Base-by-base conservation (phyloP, 805 yeast genomes). In the Wickerhamomyces tratensis region DNA sequence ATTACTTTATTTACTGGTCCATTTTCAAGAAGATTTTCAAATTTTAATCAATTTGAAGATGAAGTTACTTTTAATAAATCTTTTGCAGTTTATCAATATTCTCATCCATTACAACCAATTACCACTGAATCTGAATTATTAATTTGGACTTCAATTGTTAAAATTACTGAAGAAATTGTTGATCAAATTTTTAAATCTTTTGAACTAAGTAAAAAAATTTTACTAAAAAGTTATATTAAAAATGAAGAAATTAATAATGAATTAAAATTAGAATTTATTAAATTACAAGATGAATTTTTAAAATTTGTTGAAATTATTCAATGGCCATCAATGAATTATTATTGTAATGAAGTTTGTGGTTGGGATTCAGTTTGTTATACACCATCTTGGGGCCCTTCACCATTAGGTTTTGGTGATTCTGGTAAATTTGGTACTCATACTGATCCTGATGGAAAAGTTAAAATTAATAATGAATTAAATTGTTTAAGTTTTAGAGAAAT, bases 341-440 rank as follows among this genome's bases (percentile, higher is more conserved):
- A 60, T 37, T 76, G 82, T 53, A 49, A 64, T 0, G 41, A 51
- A 3, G 55, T 50, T 5, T 77, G 83, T 54, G 60, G 49, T 0
- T 56, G 60, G 58, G 69, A 73, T 48, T 77, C 74, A 47, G 51
- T 74, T 4, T 78, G 83, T 48, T 76, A 65, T 43, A 67, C 75
- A 13, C 82, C 82, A 2, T 70, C 79, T 0, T 76, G 82, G 82
- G 83, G 71, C 5, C 82, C 82, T 4, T 60, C 71, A 1, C 79
- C 79, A 5, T 37, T 74, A 25, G 72, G 74, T 1, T 67, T 74
- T 70, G 63, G 46, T 20, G 48, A 47, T 11, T 13, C n/a, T 29
- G 13, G 31, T 20, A 26, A 40, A 0, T 57, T 62, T 13, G 60
- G 58, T 7, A 54, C 50, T 2, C 45, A 43, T 12, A 33, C 36